These are phyloP conservation scores for Starmera stellimalicola DNA, from an alignment of 1,139 yeast species.

Conservation along the genomic window DNA sequence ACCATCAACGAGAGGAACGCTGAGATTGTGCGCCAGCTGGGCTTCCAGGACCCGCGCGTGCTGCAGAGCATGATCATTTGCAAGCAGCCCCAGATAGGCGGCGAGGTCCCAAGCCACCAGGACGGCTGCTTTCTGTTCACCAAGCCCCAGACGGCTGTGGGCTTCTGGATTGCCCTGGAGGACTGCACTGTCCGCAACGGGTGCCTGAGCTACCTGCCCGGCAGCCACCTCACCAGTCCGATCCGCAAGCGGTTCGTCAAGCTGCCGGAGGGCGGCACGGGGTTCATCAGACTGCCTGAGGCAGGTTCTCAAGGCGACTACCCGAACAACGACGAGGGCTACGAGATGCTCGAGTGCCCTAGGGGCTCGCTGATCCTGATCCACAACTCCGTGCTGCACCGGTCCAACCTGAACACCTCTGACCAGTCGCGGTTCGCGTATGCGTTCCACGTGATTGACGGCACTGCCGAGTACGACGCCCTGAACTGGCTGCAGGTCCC, in stretches of 20 bases:
- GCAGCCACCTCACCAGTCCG: constrained; percentile 53
- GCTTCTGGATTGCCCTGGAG: constrained; percentile 79
- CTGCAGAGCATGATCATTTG: constrained; percentile 75
- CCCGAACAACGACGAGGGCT: constrained; percentile 30
- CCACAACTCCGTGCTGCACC: constrained; percentile 63
- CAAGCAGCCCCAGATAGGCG: constrained; percentile 69
- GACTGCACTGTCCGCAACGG: constrained; percentile 65
- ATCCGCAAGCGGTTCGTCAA: constrained; percentile 61
- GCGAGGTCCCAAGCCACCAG: constrained; percentile 72
- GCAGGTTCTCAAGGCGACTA: constrained; percentile 12
- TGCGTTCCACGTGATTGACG: constrained; percentile 75
- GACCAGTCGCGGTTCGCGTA: constrained; percentile 59
- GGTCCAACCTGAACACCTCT: constrained; percentile 54
- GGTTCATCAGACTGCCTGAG: constrained; percentile 21
- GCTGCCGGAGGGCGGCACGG: constrained; percentile 44
- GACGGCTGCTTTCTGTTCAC: constrained; percentile 72
- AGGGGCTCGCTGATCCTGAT: constrained; percentile 67
- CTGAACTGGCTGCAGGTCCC: constrained; percentile 77
- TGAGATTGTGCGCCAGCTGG: constrained; percentile 42
- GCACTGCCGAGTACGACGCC: constrained; percentile 45
- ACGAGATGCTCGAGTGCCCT: constrained; percentile 48
- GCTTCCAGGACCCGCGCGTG: constrained; percentile 57
- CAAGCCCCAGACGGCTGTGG: constrained; percentile 61
- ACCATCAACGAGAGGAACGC: constrained; percentile 45
- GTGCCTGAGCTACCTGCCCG: constrained; percentile 65